Percentiles rank a stretch among this genome's conserved stretches.
These are phyloP conservation scores for Phytophthora pini DNA, from an alignment of 352 stramenopile species.

Conservation along the genomic window DNA sequence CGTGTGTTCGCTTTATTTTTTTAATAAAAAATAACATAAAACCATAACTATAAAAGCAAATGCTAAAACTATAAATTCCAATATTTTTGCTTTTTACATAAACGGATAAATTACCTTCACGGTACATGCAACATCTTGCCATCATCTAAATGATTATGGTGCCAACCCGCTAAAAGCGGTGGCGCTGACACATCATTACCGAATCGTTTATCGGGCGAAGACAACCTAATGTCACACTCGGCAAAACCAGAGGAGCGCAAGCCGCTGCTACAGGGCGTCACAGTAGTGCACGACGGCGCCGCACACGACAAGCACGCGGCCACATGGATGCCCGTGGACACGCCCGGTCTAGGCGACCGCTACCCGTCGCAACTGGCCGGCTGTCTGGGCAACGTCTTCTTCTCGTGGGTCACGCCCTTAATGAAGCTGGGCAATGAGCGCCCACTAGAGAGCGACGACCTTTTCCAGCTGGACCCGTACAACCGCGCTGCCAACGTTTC, in stretches of 20 bases:
- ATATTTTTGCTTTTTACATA: too few species aligned
- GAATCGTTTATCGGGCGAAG: too few species aligned
- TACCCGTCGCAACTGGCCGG: slow-evolving; percentile 63
- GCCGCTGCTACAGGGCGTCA: slow-evolving; percentile 37
- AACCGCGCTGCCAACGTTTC: slow-evolving; percentile 68
- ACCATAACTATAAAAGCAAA: too few species aligned
- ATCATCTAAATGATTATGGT: too few species aligned
- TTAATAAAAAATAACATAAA: too few species aligned
- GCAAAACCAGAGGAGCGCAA: slow-evolving; percentile 27
- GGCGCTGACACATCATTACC: too few species aligned
- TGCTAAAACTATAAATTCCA: too few species aligned
- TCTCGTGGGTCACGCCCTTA: slow-evolving; percentile 89
- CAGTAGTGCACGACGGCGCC: slow-evolving; percentile 20
- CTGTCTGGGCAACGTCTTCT: slow-evolving; percentile 74
- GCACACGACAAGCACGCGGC: slow-evolving; percentile 2
- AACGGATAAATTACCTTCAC: too few species aligned
- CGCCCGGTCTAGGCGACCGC: slow-evolving; percentile 56
- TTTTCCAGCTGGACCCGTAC: slow-evolving; percentile 82
- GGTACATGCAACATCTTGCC: too few species aligned
- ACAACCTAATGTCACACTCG: too few species aligned
- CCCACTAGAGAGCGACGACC: slow-evolving; percentile 80
- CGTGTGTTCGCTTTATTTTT: too few species aligned
- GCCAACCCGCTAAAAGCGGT: too few species aligned
- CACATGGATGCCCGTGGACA: slow-evolving; percentile 33
- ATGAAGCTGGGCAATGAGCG: slow-evolving; percentile 86